Percentiles rank a stretch among this genome's conserved stretches.
These are phyloP conservation scores for Phaeoacremonium minimum DNA, from an alignment of 2,329 filamentous ascomycete species.

Conservation along the genomic window DNA sequence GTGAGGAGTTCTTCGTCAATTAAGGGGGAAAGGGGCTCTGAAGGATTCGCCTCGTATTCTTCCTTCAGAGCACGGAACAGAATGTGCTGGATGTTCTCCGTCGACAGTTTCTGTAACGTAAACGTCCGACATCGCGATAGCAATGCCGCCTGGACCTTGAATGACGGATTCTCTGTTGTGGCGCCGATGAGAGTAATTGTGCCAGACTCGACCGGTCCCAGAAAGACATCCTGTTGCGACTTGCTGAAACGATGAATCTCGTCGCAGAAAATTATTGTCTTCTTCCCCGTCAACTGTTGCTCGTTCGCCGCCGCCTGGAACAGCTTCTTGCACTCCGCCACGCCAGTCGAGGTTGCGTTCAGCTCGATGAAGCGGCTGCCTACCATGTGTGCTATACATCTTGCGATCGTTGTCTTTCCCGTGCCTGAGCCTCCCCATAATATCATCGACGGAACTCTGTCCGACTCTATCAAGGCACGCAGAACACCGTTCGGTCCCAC, in stretches of 20 bases:
- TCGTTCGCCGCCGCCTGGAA: slow-evolving; percentile 83
- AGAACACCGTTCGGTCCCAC: slow-evolving; percentile 83
- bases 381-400: slow-evolving; percentile 79
- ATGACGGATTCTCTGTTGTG: slow-evolving; percentile 95
- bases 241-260: slow-evolving; percentile 93
- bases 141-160: slow-evolving; percentile 84
- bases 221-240: slow-evolving; percentile 89
- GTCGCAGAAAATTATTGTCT: slow-evolving; percentile 96
- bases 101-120: slow-evolving; percentile 70
- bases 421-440: slow-evolving; percentile 82
- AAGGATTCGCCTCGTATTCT: slow-evolving; percentile 41
- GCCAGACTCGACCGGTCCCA: slow-evolving; percentile 87
- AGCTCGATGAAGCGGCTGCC: slow-evolving; percentile 90
- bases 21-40: slow-evolving; percentile 43
- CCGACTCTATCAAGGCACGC: slow-evolving; percentile 77
- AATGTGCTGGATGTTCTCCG: slow-evolving; percentile 69
- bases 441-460: slow-evolving; percentile 90
- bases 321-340: slow-evolving; percentile 88
- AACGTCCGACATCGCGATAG: slow-evolving; percentile 89
- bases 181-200: slow-evolving; percentile 90
- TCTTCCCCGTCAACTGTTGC: slow-evolving; percentile 73
- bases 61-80: slow-evolving; percentile 67
- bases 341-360: slow-evolving; percentile 85
- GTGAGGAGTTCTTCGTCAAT: slow-evolving; percentile 72
- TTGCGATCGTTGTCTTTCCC: slow-evolving; percentile 87